Base-by-base conservation (phyloP, 257 asterid species). In the Salvia hispanica region DNA sequence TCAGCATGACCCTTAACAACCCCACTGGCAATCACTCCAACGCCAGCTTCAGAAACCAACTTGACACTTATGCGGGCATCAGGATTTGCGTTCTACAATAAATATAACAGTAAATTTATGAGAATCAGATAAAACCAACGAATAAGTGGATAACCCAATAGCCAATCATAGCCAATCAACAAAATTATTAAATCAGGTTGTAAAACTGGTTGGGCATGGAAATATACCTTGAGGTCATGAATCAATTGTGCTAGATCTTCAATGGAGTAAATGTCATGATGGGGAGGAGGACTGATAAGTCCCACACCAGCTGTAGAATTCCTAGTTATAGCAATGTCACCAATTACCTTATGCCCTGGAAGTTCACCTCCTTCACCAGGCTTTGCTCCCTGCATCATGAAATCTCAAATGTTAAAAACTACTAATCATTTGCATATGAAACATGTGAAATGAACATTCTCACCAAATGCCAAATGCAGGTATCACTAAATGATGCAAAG, bases 291-390 rank as follows among this genome's bases (percentile, higher is more conserved):
- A 58, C 98, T 94, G 72, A 94, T 94, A 51, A 94, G 88, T 37
- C 99, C 99, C 71, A 94, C 99, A 0, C 99, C 99, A 47, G 99
- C 96, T 13, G 99, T 94, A 60, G 99, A 94, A 71, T 94, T 88
- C 84, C 99, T 78, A 59, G 99, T 94, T 58, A 91, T 82, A 62
- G 99, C 99, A 78, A 94, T 94, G 67, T 94, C 99, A 63, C 96
- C 99, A 69, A 94, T 85, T 74, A 94, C 99, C 82, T 94, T 94
- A 79, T 94, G 99, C 31, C 99, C 99, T 16, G 99, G 99, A 75
- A 94, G 99, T 87, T 94, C 99, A 83, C 99, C 99, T 43, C 99
- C 99, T 81, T 94, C 99, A 67, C 99, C 99, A 48, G 99, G 99
- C 80, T 94, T 94, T 7, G 99, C 99, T 77, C 99, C 99, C 99